Percentiles rank a stretch among this genome's conserved stretches.
phyloP scores from a whole-genome alignment of 1,284 basidiomycete species.

The Neolentinus lepideus region DNA sequence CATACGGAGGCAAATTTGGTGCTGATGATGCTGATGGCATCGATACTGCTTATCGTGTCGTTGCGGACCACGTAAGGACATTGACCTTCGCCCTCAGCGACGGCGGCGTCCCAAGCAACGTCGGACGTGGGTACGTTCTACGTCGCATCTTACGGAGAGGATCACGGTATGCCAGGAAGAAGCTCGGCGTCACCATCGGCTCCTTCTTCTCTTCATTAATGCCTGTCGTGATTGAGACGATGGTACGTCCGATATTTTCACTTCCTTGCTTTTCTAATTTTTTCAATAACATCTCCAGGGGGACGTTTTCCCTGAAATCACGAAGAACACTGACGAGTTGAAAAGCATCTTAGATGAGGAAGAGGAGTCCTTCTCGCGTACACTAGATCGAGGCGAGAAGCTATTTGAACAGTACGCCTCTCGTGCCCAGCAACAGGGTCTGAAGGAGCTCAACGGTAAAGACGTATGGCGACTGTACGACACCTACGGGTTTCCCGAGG shows the following conservation, averaged over 20 bases:
- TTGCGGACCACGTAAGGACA: conserved; percentile 95
- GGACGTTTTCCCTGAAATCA: conserved; percentile 90
- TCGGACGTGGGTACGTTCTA: conserved; percentile 94
- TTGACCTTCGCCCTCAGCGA: conserved; percentile 95
- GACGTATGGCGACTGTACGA: conserved; percentile 99
- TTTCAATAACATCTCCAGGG: conserved; percentile 57
- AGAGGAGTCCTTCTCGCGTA: conserved; percentile 94
- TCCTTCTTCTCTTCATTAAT: conserved; percentile 92
- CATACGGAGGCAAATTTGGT: conserved; percentile 89
- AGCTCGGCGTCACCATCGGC: conserved; percentile 91
- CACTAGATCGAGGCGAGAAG: conserved; percentile 94
- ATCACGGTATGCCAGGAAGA: conserved; percentile 92
- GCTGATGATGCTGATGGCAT: conserved; percentile 92
- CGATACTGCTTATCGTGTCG: conserved; percentile 95
- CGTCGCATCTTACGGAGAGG: conserved; percentile 90
- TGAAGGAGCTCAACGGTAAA: conserved; percentile 74
- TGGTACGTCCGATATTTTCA: conserved; percentile 46
- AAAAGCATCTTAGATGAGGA: conserved; percentile 97
- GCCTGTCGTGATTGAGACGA: conserved; percentile 84
- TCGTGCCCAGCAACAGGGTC: conserved; percentile 58
- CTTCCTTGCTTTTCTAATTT: conserved; percentile 1
- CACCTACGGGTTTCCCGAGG: conserved; percentile 97
- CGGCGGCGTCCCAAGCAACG: conserved; percentile 93
- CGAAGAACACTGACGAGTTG: conserved; percentile 77
- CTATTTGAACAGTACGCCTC: conserved; percentile 90